Evolutionary conservation across 2,329 filamentous ascomycete species (phyloP).

Genomic region (Aureobasidium pullulans): DNA sequence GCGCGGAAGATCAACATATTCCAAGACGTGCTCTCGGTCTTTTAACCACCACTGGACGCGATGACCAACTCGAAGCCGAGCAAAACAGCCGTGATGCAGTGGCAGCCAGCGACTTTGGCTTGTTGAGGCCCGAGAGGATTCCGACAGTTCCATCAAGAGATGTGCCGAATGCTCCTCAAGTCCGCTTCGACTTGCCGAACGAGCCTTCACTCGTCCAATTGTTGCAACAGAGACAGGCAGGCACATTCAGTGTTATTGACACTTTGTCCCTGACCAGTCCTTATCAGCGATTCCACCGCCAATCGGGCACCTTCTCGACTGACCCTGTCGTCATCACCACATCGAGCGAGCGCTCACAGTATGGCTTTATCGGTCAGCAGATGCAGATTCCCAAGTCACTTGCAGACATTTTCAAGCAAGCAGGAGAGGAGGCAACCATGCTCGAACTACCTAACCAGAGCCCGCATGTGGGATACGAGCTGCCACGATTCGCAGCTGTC

Average conservation of each 20-base stretch:
- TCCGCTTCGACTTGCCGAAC: background rate
- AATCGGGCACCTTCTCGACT: slow-evolving; percentile 41
- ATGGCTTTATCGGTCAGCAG: slow-evolving; percentile 1
- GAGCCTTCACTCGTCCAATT: background rate
- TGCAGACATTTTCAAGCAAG: slow-evolving; percentile 14
- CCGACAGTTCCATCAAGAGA: background rate
- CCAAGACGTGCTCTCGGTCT: slow-evolving; percentile 10
- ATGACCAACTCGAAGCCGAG: slow-evolving; percentile 1
- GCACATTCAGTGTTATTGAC: slow-evolving; percentile 8
- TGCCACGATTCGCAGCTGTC: slow-evolving; percentile 7
- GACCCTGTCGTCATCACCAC: slow-evolving; percentile 17
- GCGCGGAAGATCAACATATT: slow-evolving; percentile 1
- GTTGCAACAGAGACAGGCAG: slow-evolving; percentile 1
- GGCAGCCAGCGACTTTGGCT: slow-evolving; percentile 7
- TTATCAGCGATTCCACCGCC: slow-evolving; percentile 31
- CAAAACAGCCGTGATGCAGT: slow-evolving; percentile 4
- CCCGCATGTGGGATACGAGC: background rate
- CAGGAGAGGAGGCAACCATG: slow-evolving; percentile 9
- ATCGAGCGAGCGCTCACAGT: background rate
- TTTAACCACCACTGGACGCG: slow-evolving; percentile 7
- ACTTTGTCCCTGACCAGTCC: slow-evolving; percentile 31
- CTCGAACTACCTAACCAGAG: background rate
- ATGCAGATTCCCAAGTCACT: slow-evolving; percentile 11
- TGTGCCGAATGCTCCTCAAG: background rate
- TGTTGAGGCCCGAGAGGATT: background rate